Evolutionary conservation across 257 asterid genomes (phyloP).

Genomic region (Ophiorrhiza pumila): DNA sequence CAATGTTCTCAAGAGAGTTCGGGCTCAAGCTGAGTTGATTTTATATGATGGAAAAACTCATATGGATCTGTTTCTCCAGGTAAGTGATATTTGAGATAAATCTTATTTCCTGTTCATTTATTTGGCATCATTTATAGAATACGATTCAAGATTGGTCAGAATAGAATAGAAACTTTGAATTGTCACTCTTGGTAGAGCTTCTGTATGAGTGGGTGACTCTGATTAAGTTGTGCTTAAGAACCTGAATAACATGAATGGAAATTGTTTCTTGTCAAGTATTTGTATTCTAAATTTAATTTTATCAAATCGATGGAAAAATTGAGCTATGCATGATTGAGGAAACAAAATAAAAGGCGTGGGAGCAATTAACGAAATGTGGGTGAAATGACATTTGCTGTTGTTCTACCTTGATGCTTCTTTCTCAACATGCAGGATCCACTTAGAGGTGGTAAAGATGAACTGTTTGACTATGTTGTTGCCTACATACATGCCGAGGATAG

Average conservation of each 20-base stretch:
- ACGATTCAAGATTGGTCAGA: neutral
- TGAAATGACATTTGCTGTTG: neutral
- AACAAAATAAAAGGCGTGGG: neutral
- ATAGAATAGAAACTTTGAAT: neutral
- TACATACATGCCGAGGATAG: constrained; percentile 64
- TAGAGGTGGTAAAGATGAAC: constrained; percentile 88
- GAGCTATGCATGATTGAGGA: neutral
- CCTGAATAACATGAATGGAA: neutral
- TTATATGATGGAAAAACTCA: constrained; percentile 85
- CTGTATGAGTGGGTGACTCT: neutral
- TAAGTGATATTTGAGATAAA: constrained; percentile 26
- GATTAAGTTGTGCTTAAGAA: constrained; percentile 1
- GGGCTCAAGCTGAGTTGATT: constrained; percentile 69
- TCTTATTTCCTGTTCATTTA: neutral
- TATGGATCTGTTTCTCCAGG: constrained; percentile 93
- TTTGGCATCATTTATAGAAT: neutral
- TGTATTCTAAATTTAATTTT: neutral
- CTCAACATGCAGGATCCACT: constrained; percentile 72
- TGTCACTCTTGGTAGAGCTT: neutral
- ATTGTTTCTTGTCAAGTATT: neutral
- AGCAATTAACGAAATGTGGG: neutral
- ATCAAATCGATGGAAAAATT: neutral
- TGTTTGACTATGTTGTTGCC: constrained; percentile 66
- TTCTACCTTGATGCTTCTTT: neutral
- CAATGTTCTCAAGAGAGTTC: constrained; percentile 47